These are phyloP conservation scores for Wickerhamiella infanticola DNA, from an alignment of 1,139 yeast species.

Conservation along the genomic window DNA sequence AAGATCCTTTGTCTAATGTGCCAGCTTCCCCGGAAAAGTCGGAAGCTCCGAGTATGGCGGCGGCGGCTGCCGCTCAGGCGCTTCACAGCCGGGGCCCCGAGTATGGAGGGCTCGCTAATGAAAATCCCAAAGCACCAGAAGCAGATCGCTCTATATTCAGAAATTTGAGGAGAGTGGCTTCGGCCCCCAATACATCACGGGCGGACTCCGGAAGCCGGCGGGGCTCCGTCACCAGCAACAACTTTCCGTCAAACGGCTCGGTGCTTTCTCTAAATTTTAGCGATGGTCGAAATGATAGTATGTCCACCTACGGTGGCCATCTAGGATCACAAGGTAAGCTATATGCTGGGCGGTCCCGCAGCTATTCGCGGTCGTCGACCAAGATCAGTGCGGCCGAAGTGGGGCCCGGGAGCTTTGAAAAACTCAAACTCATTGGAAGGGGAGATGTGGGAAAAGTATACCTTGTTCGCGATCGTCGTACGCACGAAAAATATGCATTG, in stretches of 20 bases:
- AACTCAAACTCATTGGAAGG: slow-evolving; percentile 73
- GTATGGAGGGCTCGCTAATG: background rate
- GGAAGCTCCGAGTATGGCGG: slow-evolving; percentile 6
- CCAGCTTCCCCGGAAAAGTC: background rate
- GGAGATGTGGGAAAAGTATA: slow-evolving; percentile 98
- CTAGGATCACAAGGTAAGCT: background rate
- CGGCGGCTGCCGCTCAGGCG: slow-evolving; percentile 10
- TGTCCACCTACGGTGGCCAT: background rate
- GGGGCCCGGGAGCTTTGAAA: slow-evolving; percentile 74
- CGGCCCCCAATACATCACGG: slow-evolving; percentile 52
- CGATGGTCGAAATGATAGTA: background rate
- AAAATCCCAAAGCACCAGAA: background rate
- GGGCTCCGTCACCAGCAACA: slow-evolving; percentile 1
- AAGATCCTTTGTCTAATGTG: background rate
- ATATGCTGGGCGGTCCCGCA: slow-evolving; percentile 25
- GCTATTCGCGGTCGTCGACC: slow-evolving; percentile 57
- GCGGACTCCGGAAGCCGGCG: slow-evolving; percentile 2
- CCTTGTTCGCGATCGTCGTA: slow-evolving; percentile 64
- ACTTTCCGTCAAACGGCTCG: background rate
- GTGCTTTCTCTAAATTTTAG: background rate
- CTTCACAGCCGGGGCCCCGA: slow-evolving; percentile 2
- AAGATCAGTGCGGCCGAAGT: slow-evolving; percentile 68
- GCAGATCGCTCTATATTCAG: slow-evolving; percentile 13
- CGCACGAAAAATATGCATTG: slow-evolving; percentile 76
- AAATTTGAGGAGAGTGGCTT: slow-evolving; percentile 58